Base-by-base conservation (phyloP, 768 basidiomycete genomes). In the Mrakia frigida region DNA sequence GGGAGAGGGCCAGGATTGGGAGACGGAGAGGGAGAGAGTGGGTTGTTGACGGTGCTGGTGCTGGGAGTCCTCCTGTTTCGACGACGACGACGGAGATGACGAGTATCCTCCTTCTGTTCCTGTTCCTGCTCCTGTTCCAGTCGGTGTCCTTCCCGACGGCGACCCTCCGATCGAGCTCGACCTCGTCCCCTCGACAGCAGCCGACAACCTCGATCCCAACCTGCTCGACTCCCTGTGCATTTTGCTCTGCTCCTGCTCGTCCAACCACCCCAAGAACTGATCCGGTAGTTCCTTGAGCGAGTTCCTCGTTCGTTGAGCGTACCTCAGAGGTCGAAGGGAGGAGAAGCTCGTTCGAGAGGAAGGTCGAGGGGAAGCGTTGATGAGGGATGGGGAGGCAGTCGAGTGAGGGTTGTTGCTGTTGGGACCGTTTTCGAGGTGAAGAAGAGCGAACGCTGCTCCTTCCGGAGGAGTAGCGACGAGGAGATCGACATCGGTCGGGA, bases 401-500 rank as follows among this genome's bases (percentile, higher is more conserved):
- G n/a, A 21, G 16, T 28, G 37, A 14, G 65, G 56, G 33, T 50
- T 37, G 46, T 53, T 25, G 46, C 35, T 50, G 74, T 25, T n/a
- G 46, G 16, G 35, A 6, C 35, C 18, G 52, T 6, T 56, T 53
- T 72, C 79, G 80, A 11, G 80, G 80, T 60, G n/a, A 16, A 80
- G 28, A 68, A 78, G 80, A 21, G 70, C 65, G 65, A 78, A 83
- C 11, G 82, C 81, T 10, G 82, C 79, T 37, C 81, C 81, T 6
- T 52, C 52, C 0, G 79, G 79, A 3, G 82, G 82, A 5, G 81
- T 79, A 28, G 91, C 89, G 11, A 95, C 85, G 82, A 92, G 86
- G 53, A 89, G 88, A 43, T 91, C 90, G 82, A 93, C 90, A 28
- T 82, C 80, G 4, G 90, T 89, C 10, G 95, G 95, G 69, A 97